A percentile compares a stretch with the other conserved stretches of the same genome.
phyloP scores from a whole-genome alignment of 495 filamentous ascomycete species.

The Penicillium diatomitis region DNA sequence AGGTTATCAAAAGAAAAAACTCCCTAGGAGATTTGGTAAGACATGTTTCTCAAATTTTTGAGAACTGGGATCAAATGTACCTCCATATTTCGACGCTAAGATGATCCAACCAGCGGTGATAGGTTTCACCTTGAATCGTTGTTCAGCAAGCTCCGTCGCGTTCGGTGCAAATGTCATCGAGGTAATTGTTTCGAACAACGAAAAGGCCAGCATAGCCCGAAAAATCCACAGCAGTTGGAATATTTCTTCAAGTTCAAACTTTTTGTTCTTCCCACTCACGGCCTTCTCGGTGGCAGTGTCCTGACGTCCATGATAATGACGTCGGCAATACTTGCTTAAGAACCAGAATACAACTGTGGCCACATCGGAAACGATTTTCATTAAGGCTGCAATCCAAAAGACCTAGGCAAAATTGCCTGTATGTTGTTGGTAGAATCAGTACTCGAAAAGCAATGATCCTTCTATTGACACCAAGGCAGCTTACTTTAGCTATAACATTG shows the following conservation, averaged over 20 bases:
- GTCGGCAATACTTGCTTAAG: slow-evolving; percentile 30
- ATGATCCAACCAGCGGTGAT: slow-evolving; percentile 40
- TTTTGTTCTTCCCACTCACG: slow-evolving; percentile 37
- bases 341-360: slow-evolving; percentile 32
- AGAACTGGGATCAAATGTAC: slow-evolving; percentile 4
- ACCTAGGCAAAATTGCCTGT: slow-evolving; percentile 39
- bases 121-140: slow-evolving; percentile 29
- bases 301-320: slow-evolving; percentile 19
- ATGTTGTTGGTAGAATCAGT: slow-evolving; percentile 12
- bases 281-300: slow-evolving; percentile 32
- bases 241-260: slow-evolving; percentile 33
- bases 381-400: slow-evolving; percentile 39
- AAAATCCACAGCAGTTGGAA: slow-evolving; percentile 38
- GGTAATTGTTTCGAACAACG: slow-evolving; percentile 35
- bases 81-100: slow-evolving; percentile 32
- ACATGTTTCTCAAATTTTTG: too few species aligned
- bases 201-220: slow-evolving; percentile 32
- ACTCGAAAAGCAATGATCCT: not conserved
- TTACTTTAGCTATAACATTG: slow-evolving; percentile 28
- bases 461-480: not conserved
- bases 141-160: slow-evolving; percentile 36
- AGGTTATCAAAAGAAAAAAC: slow-evolving; percentile 37
- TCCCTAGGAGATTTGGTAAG: not conserved
- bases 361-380: slow-evolving; percentile 39
- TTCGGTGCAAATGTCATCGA: slow-evolving; percentile 33